phyloP scores from a whole-genome alignment of 1,284 basidiomycete species.

The Pisolithus thermaeus region DNA sequence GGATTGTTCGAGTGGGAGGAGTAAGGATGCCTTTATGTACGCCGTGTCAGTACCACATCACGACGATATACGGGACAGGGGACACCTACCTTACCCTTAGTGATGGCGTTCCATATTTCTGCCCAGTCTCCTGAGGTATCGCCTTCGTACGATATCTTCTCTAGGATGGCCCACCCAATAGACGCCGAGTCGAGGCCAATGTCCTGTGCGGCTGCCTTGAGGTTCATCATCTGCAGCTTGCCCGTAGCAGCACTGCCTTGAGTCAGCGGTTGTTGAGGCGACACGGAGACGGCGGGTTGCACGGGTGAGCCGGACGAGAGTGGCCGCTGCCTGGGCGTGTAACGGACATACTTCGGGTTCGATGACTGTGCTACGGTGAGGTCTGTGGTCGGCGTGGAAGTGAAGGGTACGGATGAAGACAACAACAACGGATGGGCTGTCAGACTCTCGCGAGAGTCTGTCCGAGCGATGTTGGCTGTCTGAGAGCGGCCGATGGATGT shows the following conservation, averaged over 20 bases:
- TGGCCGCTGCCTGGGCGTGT: conserved; percentile 50
- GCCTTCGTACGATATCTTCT: conserved; percentile 65
- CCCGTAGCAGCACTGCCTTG: conserved; percentile 52
- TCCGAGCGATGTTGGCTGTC: conserved; percentile 39
- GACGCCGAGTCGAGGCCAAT: conserved; percentile 67
- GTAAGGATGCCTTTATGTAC: conserved; percentile 58
- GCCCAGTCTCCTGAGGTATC: conserved; percentile 65
- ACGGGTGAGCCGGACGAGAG: conserved; percentile 42
- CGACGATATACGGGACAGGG: background rate
- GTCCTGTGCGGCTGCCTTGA: conserved; percentile 75
- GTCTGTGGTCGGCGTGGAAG: conserved; percentile 14
- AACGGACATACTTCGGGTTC: conserved; percentile 43
- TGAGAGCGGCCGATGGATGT: conserved; percentile 48
- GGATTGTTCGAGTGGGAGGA: conserved; percentile 63
- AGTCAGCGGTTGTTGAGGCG: conserved; percentile 35
- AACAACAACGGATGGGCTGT: conserved; percentile 4
- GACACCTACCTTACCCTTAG: conserved; percentile 58
- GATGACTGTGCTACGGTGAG: conserved; percentile 19
- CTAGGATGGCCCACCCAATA: conserved; percentile 80
- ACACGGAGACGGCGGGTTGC: conserved; percentile 31
- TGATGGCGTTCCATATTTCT: conserved; percentile 65
- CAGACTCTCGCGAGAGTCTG: conserved; percentile 50
- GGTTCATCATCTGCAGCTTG: conserved; percentile 70
- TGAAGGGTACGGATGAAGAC: conserved; percentile 24
- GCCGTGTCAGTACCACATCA: background rate